Base-by-base conservation (phyloP, 345 rosid species). In the Capsella bursapastoris region DNA sequence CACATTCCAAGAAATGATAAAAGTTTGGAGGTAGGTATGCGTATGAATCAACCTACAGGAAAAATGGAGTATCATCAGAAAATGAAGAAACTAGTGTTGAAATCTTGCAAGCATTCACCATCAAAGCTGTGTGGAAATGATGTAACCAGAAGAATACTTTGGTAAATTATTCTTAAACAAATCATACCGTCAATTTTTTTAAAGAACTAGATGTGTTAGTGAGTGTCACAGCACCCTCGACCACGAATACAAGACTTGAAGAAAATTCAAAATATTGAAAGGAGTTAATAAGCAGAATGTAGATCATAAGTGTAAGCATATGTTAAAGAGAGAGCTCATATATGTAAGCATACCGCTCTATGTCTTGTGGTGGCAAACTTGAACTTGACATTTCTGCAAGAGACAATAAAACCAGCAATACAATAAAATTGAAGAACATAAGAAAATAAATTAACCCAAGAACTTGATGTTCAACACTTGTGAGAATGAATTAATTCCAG, bases 11-110 rank as follows among this genome's bases (percentile, higher is more conserved):
- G 63, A 78, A 84, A 81, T 90, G 96, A 40, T 83, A 68, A 65
- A 84, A 84, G 73, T 86, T 86, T 52, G 96, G 88, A 74, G 99
- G 96, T 31, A 91, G 76, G 82, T 91, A 95, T 69, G 93, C 96
- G 80, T 78, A 94, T 53, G 92, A 91, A 82, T 95, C 99, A 76
- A 84, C 91, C 99, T 88, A 78, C 70, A 79, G 8, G 8, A 57
- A 73, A 49, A 67, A 82, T 22, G 10, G 66, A 44, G 8, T 64
- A 34, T 15, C 64, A 47, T 25, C 15, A 35, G 22, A 68, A 64
- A 47, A 45, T 28, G 32, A 52, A 59, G 38, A 43, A 50, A 64
- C 27, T n/a, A 61, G 56, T 4, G 62, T 32, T 41, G 16, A 51
- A 1, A 8, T 29, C 7, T 11, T 29, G 31, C 35, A 59, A 58